Percentiles rank a stretch among this genome's conserved stretches.
These are phyloP conservation scores for Xylaria sp. DNA, from an alignment of 2,329 filamentous ascomycete species.

Conservation along the genomic window DNA sequence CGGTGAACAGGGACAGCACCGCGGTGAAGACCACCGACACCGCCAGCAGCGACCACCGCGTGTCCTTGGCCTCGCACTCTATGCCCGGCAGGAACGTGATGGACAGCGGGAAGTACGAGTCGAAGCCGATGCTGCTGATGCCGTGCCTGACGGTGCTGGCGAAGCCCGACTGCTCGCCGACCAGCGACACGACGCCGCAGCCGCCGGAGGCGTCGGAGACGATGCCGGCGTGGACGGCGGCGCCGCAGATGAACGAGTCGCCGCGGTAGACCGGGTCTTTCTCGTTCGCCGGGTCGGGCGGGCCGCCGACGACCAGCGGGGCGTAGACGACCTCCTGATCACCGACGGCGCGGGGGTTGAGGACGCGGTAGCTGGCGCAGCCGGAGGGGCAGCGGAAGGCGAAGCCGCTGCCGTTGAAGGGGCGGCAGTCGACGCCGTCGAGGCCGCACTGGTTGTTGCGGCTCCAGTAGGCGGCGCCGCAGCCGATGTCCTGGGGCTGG, in stretches of 20 bases:
- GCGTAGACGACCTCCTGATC: constrained; percentile 66
- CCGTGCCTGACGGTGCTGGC: constrained; percentile 68
- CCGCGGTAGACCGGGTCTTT: constrained; percentile 72
- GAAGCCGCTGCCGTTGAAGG: constrained; percentile 70
- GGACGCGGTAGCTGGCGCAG: constrained; percentile 65
- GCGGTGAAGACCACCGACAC: constrained; percentile 80
- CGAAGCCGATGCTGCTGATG: constrained; percentile 76
- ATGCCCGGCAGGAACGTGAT: constrained; percentile 74
- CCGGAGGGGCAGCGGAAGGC: constrained; percentile 76
- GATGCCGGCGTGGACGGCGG: constrained; percentile 82
- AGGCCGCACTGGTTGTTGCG: constrained; percentile 73
- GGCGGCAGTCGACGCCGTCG: constrained; percentile 74
- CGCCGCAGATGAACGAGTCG: constrained; percentile 84
- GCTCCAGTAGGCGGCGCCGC: constrained; percentile 71
- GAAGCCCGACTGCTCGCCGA: constrained; percentile 69
- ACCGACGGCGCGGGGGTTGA: constrained; percentile 77
- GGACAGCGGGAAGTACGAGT: constrained; percentile 86
- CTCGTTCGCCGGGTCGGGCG: constrained; percentile 45
- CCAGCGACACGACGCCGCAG: constrained; percentile 77
- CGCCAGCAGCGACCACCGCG: constrained; percentile 81
- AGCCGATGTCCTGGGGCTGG: constrained; percentile 65
- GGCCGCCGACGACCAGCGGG: constrained; percentile 70
- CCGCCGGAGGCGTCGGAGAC: constrained; percentile 73
- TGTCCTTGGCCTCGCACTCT: constrained; percentile 71
- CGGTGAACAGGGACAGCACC: constrained; percentile 79